Evolutionary conservation across 805 yeast genomes (phyloP), one percentile per base, ranked within the genome.

Genomic region (Groenewaldozyma salmanticensis): DNA sequence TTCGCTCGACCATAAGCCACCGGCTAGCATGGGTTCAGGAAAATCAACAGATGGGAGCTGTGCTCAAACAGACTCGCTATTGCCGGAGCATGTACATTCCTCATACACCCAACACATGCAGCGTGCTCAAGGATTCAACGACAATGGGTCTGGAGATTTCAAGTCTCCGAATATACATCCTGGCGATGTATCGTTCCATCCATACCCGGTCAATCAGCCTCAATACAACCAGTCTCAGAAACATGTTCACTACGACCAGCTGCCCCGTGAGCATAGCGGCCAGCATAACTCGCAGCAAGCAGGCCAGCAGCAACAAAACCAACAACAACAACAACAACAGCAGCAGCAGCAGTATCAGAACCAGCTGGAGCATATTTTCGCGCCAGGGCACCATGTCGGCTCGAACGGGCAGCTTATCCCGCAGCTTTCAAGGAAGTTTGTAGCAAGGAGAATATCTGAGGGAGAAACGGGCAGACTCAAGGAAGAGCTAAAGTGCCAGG

Each of bases 381-480:
- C 16, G 9, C 29, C 29, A 24, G 29, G 29, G 29, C 29, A 24
- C 13, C 29, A 24, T 7, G 13, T 17, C n/a, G 19, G 19, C 7
- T n/a, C 16, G 15, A 32, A 32, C n/a, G 19, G 19, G 9, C 35
- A 32, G n/a, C 35, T 42, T 17, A 42, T 47, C 24, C 51, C 51
- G 7, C 37, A 36, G 16, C 44, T 50, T 21, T 54, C 63, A 24
- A 51, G 66, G 21, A 58, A 80, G 49, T 81, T 83, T 60, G 94
- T 84, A 3, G 90, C 81, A 13, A 68, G 95, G 46, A 67, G 95
- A 42, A 82, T 82, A 40, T 75, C 84, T 37, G 95, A 84, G 58
- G 94, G 94, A 36, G 94, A 83, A 57, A 75, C 86, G 3, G 94
- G 94, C 18, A 64, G 95, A 37, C 67, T 82, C 37, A 85, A 84